Evolutionary conservation across 495 filamentous ascomycete genomes (phyloP), one percentile per base, ranked within the genome.

Genomic region (Aspergillus ostianus): DNA sequence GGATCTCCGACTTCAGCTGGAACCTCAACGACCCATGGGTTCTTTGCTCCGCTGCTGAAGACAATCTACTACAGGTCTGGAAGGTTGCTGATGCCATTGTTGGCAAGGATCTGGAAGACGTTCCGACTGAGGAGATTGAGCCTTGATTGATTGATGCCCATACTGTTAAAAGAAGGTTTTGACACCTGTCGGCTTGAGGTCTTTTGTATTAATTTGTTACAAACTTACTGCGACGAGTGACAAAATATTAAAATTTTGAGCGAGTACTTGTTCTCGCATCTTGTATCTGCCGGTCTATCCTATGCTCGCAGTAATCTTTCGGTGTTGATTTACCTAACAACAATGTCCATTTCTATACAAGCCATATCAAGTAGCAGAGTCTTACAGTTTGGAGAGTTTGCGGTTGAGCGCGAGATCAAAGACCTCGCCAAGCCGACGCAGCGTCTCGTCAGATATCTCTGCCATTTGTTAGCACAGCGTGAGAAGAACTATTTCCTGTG

Each of bases 1-100:
- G 93, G 56, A 86, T 99, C 46, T 89, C 90, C 10, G 95, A 99
- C 73, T 98, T 99, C 65, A 92, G 87, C 78, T 99, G 93, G 93
- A 99, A 98, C 70, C 83, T 86, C 59, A 97, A 92, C 66, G 90
- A 97, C 66, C 92, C 92, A 13, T 99, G 95, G 95, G 84, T 96
- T 29, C 86, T 98, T 56, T 91, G 90, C 67, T 93, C 89, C 51
- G 93, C 93, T 12, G 93, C 94, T 2, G 95, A 99, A 68, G 95
- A 99, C 76, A 99, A 99, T 64, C 79, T 98, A 58, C 82, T 99
- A 45, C 92, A 98, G 73, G 88, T 97, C 62, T 98, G 95, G 93
- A 93, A 92, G 71, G 90, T 95, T n/a, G 87, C 92, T 1, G 87
- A 92, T 70, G 84, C 90, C 1, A 93, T 97, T 71, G 90, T 97